phyloP scores from a whole-genome alignment of 805 yeast species.

The Yarrowia porcina region DNA sequence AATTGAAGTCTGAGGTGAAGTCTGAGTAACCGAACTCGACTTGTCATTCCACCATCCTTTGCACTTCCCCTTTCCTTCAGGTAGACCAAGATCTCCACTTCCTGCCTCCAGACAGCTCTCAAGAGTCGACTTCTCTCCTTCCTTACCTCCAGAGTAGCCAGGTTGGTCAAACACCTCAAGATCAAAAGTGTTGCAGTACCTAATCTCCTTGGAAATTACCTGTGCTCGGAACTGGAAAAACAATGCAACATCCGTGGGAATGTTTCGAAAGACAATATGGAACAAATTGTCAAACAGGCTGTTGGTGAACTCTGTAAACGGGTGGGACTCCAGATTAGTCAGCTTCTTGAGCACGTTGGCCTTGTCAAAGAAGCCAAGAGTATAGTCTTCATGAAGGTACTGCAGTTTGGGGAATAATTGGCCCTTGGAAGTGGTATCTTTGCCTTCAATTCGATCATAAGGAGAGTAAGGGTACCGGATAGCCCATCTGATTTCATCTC shows the following conservation, averaged over 20 bases:
- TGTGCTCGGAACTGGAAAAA: not conserved
- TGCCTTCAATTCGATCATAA: not conserved
- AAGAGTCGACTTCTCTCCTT: not conserved
- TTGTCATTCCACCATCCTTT: not conserved
- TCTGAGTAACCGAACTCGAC: no score
- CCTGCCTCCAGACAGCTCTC: not conserved
- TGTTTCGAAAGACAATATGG: not conserved
- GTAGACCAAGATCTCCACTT: not conserved
- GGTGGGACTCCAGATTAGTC: not conserved
- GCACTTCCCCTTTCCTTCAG: not conserved
- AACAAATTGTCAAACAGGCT: not conserved
- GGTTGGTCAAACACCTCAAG: not conserved
- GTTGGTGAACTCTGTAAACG: not conserved
- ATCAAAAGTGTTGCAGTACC: not conserved
- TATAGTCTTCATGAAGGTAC: not conserved
- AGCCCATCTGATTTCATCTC: not conserved
- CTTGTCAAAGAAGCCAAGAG: not conserved
- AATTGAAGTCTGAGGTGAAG: no score
- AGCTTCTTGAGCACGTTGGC: not conserved
- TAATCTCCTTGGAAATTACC: not conserved
- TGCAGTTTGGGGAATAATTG: not conserved
- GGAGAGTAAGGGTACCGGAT: conserved; percentile 1
- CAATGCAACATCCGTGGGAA: not conserved
- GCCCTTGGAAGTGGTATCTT: not conserved
- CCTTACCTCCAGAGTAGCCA: not conserved